A percentile compares a stretch with the other conserved stretches of the same genome.
phyloP scores from a whole-genome alignment of 1,284 basidiomycete species.

The Polyporus tsugae region DNA sequence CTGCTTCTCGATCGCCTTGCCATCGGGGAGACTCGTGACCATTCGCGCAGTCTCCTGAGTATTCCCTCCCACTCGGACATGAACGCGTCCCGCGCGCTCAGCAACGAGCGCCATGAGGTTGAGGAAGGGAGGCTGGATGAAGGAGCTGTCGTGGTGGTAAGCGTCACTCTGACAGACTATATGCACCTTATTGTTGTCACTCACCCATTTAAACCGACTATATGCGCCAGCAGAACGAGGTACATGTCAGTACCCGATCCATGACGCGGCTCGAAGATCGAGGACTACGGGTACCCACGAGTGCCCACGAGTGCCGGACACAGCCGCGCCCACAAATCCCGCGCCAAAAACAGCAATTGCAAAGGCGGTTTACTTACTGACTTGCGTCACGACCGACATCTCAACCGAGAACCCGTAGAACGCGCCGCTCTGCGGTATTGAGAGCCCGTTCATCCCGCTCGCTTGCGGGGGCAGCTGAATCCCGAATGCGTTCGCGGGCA shows the following conservation, averaged over 20 bases:
- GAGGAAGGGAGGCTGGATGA: constrained; percentile 70
- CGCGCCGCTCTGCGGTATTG: constrained; percentile 63
- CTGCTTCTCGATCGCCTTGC: constrained; percentile 33
- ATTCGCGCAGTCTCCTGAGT: constrained; percentile 71
- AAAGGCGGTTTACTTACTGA: constrained; percentile 53
- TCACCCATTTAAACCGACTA: constrained; percentile 65
- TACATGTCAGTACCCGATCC: neutral
- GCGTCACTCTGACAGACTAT: neutral
- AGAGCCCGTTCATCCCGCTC: constrained; percentile 45
- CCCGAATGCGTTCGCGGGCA: constrained; percentile 39
- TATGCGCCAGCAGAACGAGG: neutral
- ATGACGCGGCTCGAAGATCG: neutral
- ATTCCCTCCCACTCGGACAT: constrained; percentile 80
- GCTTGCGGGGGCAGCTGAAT: constrained; percentile 40
- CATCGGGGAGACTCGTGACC: constrained; percentile 44
- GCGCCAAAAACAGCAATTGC: neutral
- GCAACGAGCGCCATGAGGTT: constrained; percentile 77
- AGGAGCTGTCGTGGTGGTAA: constrained; percentile 44
- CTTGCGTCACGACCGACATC: constrained; percentile 71
- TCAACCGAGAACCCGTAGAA: constrained; percentile 80
- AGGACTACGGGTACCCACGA: neutral
- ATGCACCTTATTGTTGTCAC: constrained; percentile 17
- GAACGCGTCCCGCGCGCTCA: constrained; percentile 64
- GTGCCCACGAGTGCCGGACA: too few relatives aligned
- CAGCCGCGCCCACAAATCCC: too few relatives aligned